Percentiles rank a stretch among this genome's conserved stretches.
These are phyloP conservation scores for Fraxinus sp. DNA, from an alignment of 305 asterid species.

Conservation along the genomic window DNA sequence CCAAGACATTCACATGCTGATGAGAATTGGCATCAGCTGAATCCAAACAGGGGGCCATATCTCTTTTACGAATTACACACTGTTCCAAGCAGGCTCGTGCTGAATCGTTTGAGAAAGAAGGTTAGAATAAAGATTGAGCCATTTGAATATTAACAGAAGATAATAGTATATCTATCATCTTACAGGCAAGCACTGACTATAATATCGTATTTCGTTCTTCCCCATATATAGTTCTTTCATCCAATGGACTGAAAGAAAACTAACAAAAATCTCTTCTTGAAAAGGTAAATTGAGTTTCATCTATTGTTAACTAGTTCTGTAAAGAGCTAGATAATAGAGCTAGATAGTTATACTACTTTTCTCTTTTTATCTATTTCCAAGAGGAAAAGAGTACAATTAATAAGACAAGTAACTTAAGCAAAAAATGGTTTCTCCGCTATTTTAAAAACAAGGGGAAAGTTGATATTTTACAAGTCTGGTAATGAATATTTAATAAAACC, in stretches of 20 bases:
- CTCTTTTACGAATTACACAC: slow-evolving; percentile 57
- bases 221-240: not conserved
- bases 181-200: not conserved
- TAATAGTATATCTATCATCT: not conserved
- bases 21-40: slow-evolving; percentile 35
- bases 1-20: slow-evolving; percentile 73
- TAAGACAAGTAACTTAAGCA: not conserved
- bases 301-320: not conserved
- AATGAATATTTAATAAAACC: not conserved
- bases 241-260: not conserved
- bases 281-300: not conserved
- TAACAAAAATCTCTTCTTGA: not conserved
- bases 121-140: not conserved
- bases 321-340: not conserved
- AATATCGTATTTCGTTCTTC: not conserved
- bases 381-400: not conserved
- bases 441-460: not conserved
- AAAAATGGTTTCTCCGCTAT: not conserved
- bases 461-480: not conserved
- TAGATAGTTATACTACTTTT: not conserved
- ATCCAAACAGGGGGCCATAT: slow-evolving; percentile 28
- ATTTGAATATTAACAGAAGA: not conserved
- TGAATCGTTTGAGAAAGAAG: slow-evolving; percentile 26
- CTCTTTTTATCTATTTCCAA: not conserved
- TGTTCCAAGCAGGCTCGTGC: slow-evolving; percentile 82